Conservation (phyloP, 495 filamentous ascomycete species). For the Chaetomium tenue region DNA sequence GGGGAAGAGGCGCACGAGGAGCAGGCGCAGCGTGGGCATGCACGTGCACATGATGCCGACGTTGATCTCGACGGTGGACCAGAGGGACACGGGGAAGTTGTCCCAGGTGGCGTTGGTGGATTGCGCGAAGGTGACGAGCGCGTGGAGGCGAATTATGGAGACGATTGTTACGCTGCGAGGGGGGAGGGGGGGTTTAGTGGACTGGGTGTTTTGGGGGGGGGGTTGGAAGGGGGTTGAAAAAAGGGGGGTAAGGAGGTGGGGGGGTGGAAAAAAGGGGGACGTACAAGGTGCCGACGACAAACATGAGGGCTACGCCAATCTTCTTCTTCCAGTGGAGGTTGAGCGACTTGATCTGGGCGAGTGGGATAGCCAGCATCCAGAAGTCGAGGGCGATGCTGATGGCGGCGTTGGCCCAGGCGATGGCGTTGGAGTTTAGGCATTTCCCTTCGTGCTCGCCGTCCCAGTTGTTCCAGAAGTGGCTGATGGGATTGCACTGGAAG, state of each 20-base stretch:
- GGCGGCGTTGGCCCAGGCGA: conserved; percentile 16
- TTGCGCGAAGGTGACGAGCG: conserved; percentile 6
- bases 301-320: conserved; percentile 38
- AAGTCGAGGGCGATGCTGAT: conserved; percentile 24
- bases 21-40: conserved; percentile 31
- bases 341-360: conserved; percentile 29
- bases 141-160: conserved; percentile 20
- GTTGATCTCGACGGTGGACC: conserved; percentile 34
- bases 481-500: conserved; percentile 35
- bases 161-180: conserved; percentile 21
- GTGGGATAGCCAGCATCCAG: conserved; percentile 22
- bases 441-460: conserved; percentile 28
- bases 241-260: background rate
- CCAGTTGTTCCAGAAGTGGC: conserved; percentile 32
- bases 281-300: conserved; percentile 42
- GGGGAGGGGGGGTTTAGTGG: background rate
- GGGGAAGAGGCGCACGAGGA: conserved; percentile 30
- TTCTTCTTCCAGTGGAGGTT: conserved; percentile 40
- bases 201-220: background rate
- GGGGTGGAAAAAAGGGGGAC: conserved; percentile 3
- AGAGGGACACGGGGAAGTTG: conserved; percentile 24
- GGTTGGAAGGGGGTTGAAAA: no score
- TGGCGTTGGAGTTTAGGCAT: conserved; percentile 34
- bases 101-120: conserved; percentile 20
- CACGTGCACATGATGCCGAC: conserved; percentile 34